Base-by-base conservation (phyloP, 257 asterid genomes). In the Solanum paucissectum region DNA sequence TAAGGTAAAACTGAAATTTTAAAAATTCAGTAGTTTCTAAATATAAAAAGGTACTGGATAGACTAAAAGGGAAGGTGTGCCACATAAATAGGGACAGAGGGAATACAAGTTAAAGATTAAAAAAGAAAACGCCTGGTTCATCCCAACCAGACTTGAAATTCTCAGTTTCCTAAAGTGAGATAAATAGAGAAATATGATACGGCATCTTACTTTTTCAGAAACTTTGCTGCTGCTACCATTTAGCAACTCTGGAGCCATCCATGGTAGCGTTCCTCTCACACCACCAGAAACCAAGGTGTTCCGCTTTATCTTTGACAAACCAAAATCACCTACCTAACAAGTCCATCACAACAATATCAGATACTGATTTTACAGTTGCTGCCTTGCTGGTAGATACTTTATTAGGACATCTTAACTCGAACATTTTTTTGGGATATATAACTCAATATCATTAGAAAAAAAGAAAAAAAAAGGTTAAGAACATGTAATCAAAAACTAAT, bases 211-310 rank as follows among this genome's bases (percentile, higher is more conserved):
- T 95, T 94, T 96, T 93, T 96, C 99, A 88, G 99, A 95, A 87
- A 96, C 99, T 90, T 93, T 94, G 90, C 86, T 93, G 93, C 95
- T 94, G 87, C 95, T 91, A 32, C 98, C 98, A 90, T 94, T 94
- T 62, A 96, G 91, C 87, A 96, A 93, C 92, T 96, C 99, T 13
- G 99, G 99, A 87, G 99, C 98, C 99, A 95, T 96, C 99, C 99
- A 96, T 37, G 99, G 99, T 46, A 96, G 95, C 14, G 99, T 96
- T 79, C 99, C 99, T 88, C 98, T 90, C 88, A 96, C 98, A 87
- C 99, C 99, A 87, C 98, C 99, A 91, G 99, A 94, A 87, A 96
- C 98, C 94, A 96, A 91, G 85, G 99, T 96, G 91, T 96, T 95
- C 64, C 96, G 93, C 90, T 94, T 96, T 72, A 96, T 94, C 91